Evolutionary conservation across 495 filamentous ascomycete genomes (phyloP).

Genomic region (Hypoxylon lenormandii): DNA sequence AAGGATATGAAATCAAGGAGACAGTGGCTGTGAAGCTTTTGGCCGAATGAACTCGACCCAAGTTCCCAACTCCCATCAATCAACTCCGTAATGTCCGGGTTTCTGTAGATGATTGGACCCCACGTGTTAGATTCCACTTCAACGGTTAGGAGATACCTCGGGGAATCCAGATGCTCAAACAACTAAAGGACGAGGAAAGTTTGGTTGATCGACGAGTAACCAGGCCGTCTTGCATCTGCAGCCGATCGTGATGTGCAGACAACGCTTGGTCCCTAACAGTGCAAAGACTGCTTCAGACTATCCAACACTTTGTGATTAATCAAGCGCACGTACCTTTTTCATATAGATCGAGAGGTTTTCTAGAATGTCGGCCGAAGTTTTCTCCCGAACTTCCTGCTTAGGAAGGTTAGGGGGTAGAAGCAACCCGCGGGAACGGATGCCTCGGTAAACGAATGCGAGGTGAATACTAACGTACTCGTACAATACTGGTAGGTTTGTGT

Average conservation of each 20-base stretch:
- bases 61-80: too few relatives aligned
- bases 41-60: too few relatives aligned
- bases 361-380: constrained; percentile 46
- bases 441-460: constrained; percentile 33
- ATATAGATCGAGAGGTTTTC: constrained; percentile 18
- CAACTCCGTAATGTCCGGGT: too few relatives aligned
- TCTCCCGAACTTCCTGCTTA: constrained; percentile 44
- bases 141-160: not conserved
- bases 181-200: not conserved
- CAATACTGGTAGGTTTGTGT: too few relatives aligned
- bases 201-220: not conserved
- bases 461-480: constrained; percentile 17
- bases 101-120: too few relatives aligned
- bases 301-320: constrained; percentile 19
- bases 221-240: not conserved
- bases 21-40: too few relatives aligned
- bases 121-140: too few relatives aligned
- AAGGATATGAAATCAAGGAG: too few relatives aligned
- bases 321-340: constrained; percentile 7
- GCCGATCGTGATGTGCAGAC: not conserved
- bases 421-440: constrained; percentile 35
- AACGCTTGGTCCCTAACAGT: not conserved
- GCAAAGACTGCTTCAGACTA: not conserved
- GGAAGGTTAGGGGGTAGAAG: constrained; percentile 35
- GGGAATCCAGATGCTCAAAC: not conserved